These are phyloP conservation scores for Trichoderma harzianum DNA, from an alignment of 2,329 filamentous ascomycete species.

Conservation along the genomic window DNA sequence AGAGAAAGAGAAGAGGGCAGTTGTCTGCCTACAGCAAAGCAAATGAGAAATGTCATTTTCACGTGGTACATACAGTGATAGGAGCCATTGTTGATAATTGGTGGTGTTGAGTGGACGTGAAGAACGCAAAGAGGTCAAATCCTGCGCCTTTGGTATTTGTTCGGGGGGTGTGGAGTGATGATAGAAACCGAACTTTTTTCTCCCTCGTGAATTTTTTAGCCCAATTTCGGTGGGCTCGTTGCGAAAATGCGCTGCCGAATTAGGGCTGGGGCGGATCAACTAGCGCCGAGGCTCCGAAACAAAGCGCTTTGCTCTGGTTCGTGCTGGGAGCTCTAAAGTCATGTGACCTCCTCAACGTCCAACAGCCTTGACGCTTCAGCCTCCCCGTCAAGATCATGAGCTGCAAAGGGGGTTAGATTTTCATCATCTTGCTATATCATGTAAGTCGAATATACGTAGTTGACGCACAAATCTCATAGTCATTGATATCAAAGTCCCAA, in stretches of 20 bases:
- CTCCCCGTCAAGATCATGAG: neutral
- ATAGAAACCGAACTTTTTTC: constrained; percentile 6
- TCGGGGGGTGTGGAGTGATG: constrained; percentile 17
- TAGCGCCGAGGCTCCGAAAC: constrained; percentile 2
- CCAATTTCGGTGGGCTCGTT: constrained; percentile 28
- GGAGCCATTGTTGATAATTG: constrained; percentile 69
- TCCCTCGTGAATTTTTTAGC: constrained; percentile 12
- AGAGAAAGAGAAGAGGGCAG: constrained; percentile 25
- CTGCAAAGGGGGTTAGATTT: neutral
- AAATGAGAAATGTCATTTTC: constrained; percentile 8
- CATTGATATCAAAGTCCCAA: neutral
- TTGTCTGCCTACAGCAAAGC: constrained; percentile 19
- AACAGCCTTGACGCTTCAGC: neutral
- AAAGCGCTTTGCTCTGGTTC: neutral
- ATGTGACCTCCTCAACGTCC: constrained; percentile 5
- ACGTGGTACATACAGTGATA: constrained; percentile 69
- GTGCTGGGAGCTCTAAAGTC: neutral
- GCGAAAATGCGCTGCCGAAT: constrained; percentile 26
- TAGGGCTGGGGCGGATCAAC: constrained; percentile 34
- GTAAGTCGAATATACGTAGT: neutral
- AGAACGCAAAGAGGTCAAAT: constrained; percentile 68
- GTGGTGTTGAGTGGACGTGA: constrained; percentile 29
- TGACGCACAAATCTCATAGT: neutral
- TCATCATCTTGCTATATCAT: neutral
- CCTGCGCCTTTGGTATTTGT: constrained; percentile 61